phyloP scores from a whole-genome alignment of 192 early-diverging fungal species.

The Entomortierella chlamydospora region DNA sequence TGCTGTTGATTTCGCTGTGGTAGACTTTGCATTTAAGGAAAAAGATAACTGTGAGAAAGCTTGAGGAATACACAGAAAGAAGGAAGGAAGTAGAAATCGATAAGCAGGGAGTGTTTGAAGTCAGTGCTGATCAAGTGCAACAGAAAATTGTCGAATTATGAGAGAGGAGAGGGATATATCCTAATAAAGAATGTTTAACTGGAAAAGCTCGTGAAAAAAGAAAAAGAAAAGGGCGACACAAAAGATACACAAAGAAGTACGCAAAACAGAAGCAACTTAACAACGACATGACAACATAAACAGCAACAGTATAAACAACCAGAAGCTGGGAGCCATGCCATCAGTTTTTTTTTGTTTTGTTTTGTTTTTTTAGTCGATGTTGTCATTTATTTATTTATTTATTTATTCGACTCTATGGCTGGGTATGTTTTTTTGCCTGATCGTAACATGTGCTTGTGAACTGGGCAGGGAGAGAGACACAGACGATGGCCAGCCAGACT shows the following conservation, averaged over 20 bases:
- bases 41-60: background rate
- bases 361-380: too few species aligned
- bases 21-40: background rate
- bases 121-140: background rate
- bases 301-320: too few species aligned
- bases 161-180: too few species aligned
- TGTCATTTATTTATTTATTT: too few species aligned
- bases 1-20: constrained; percentile 8
- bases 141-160: too few species aligned
- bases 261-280: background rate
- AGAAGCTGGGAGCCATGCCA: too few species aligned
- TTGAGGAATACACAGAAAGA: background rate
- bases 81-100: background rate
- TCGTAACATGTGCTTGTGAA: constrained; percentile 14
- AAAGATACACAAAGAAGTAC: background rate
- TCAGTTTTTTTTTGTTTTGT: too few species aligned
- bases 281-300: background rate
- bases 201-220: background rate
- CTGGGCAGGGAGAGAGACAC: background rate
- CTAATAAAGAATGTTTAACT: background rate
- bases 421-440: background rate
- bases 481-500: background rate
- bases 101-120: too few species aligned
- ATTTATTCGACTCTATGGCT: too few species aligned
- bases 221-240: background rate